phyloP scores from a whole-genome alignment of 305 asterid genomes.

The Solanum hybrid region DNA sequence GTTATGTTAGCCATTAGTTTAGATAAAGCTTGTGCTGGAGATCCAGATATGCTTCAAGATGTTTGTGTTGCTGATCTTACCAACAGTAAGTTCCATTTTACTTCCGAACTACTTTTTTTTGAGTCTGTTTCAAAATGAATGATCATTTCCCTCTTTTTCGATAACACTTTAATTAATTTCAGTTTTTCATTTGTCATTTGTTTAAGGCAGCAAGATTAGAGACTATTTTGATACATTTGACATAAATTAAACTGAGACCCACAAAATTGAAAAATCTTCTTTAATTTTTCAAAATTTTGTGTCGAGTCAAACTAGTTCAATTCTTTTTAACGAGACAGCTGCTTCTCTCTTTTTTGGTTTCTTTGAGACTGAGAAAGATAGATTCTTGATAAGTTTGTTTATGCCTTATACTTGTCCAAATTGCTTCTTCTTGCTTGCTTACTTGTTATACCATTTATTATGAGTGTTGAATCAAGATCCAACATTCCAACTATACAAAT shows the following conservation, averaged over 20 bases:
- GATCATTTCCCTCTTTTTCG: neutral
- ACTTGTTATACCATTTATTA: neutral
- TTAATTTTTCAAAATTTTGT: no score
- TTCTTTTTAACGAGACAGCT: no score
- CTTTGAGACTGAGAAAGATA: neutral
- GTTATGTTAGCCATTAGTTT: constrained; percentile 10
- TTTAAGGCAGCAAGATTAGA: no score
- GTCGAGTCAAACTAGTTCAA: rapidly evolving
- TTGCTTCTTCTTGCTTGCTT: neutral
- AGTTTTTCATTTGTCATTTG: no score
- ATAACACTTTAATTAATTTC: no score
- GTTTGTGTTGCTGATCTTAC: constrained; percentile 84
- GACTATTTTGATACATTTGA: no score
- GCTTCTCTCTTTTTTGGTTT: neutral
- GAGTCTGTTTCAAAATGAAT: no score
- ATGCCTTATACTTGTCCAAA: neutral
- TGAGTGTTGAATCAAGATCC: neutral
- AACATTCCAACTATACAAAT: neutral
- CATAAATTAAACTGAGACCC: neutral
- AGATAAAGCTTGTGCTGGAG: constrained; percentile 35
- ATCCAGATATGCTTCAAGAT: constrained; percentile 88
- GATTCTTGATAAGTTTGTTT: neutral
- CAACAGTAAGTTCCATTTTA: constrained; percentile 23
- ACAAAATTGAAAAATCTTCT: rapidly evolving
- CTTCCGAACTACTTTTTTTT: no score